Percentiles rank a stretch among this genome's conserved stretches.
Evolutionary conservation across 805 yeast species (phyloP).

Genomic region (Starmerella stigmatis): DNA sequence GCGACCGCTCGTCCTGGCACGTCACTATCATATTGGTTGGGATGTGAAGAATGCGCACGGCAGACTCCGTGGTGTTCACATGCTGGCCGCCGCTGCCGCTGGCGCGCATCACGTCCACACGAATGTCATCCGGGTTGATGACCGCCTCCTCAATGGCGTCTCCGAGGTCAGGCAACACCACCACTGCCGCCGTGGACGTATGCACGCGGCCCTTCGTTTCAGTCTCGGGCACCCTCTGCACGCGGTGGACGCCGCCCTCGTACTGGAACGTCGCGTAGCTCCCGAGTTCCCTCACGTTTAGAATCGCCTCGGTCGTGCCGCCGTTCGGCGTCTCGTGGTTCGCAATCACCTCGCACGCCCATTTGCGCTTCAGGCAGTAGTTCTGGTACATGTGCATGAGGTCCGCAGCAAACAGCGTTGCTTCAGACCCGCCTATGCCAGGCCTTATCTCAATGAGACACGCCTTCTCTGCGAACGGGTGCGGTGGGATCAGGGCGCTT

Average conservation of each 20-base stretch:
- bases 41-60: slow-evolving; percentile 82
- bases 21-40: slow-evolving; percentile 84
- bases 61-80: slow-evolving; percentile 94
- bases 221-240: slow-evolving; percentile 86
- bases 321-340: slow-evolving; percentile 42
- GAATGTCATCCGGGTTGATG: slow-evolving; percentile 75
- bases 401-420: slow-evolving; percentile 75
- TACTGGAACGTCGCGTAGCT: slow-evolving; percentile 61
- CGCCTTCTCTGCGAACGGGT: slow-evolving; percentile 63
- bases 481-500: slow-evolving; percentile 56
- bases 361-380: slow-evolving; percentile 52
- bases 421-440: slow-evolving; percentile 94
- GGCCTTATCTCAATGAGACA: slow-evolving; percentile 81
- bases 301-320: slow-evolving; percentile 67
- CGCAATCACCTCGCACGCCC: slow-evolving; percentile 58
- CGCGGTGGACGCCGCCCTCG: slow-evolving; percentile 95
- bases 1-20: slow-evolving; percentile 93
- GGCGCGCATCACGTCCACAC: slow-evolving; percentile 95
- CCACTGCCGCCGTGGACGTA: slow-evolving; percentile 92
- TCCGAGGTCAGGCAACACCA: slow-evolving; percentile 63
- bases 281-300: slow-evolving; percentile 64
- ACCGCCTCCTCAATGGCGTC: slow-evolving; percentile 48
- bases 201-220: slow-evolving; percentile 91
- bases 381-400: slow-evolving; percentile 69
- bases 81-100: slow-evolving; percentile 98